phyloP scores from a whole-genome alignment of 768 basidiomycete genomes.

The Xanthoconium stramineum region DNA sequence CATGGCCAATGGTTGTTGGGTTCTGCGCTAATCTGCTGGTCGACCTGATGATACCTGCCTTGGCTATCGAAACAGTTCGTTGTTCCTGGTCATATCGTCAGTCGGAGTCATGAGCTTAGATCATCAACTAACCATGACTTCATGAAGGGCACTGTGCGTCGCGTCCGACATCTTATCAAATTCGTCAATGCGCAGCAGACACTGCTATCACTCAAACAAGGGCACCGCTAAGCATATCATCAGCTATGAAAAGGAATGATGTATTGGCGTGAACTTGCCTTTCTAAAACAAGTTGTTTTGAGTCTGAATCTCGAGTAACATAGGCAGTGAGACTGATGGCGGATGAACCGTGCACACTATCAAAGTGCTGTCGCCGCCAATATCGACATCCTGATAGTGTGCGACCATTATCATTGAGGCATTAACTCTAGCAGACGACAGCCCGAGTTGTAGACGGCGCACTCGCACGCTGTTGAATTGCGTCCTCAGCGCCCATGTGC shows the following conservation, averaged over 20 bases:
- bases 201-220: conserved; percentile 94
- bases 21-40: too few relatives aligned
- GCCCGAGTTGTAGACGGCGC: conserved; percentile 18
- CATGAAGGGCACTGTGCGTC: conserved; percentile 95
- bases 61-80: conserved; percentile 99
- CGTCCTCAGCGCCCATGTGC: conserved; percentile 86
- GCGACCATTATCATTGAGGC: background rate
- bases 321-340: conserved; percentile 99
- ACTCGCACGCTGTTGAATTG: conserved; percentile 82
- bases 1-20: too few relatives aligned
- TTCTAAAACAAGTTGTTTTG: conserved; percentile 96
- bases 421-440: background rate
- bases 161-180: conserved; percentile 99
- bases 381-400: conserved; percentile 68
- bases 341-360: conserved; percentile 96
- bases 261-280: conserved; percentile 49
- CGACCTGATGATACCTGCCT: conserved; percentile 99
- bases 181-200: conserved; percentile 98
- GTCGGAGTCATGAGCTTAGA: background rate
- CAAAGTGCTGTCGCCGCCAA: conserved; percentile 83
- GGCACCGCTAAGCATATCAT: conserved; percentile 61
- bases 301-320: conserved; percentile 96
- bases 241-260: background rate
- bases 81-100: conserved; percentile 67
- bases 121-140: conserved; percentile 79